Percentiles rank a stretch among this genome's conserved stretches.
Conservation (phyloP, 371 early-diverging fungal genomes). For the Dichotomocladium elegans region DNA sequence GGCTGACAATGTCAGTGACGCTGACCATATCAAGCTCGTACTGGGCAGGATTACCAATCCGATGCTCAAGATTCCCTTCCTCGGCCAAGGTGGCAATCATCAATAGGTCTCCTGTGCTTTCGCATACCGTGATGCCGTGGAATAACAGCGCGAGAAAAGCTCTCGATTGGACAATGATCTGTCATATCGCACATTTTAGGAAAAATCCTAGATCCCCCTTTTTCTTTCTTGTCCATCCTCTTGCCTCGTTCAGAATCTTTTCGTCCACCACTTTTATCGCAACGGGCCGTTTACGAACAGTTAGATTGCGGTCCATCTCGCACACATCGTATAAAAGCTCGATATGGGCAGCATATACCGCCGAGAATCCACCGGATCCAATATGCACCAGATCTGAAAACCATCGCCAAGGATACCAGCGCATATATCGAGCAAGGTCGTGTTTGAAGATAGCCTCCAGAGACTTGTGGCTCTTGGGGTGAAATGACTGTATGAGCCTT, state of each 20-base stretch:
- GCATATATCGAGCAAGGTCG: conserved; percentile 31
- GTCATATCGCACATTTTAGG: not conserved
- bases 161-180: conserved; percentile 39
- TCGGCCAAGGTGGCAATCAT: conserved; percentile 34
- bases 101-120: conserved; percentile 35
- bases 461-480: conserved; percentile 25
- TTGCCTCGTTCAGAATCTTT: conserved; percentile 38
- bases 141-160: conserved; percentile 33
- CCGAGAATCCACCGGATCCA: conserved; percentile 39
- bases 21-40: conserved; percentile 9
- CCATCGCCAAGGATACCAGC: conserved; percentile 41
- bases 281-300: conserved; percentile 18
- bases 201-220: not conserved
- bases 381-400: conserved; percentile 39
- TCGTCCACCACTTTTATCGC: conserved; percentile 40
- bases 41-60: conserved; percentile 14
- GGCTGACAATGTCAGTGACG: conserved; percentile 21
- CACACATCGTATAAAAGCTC: conserved; percentile 28
- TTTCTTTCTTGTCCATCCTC: not conserved
- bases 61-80: conserved; percentile 27
- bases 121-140: conserved; percentile 38
- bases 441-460: conserved; percentile 24
- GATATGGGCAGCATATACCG: conserved; percentile 28
- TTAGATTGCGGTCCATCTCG: conserved; percentile 16
- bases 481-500: conserved; percentile 19